Evolutionary conservation across 2,329 filamentous ascomycete genomes (phyloP).

Genomic region (Dothideomycetes sp.): DNA sequence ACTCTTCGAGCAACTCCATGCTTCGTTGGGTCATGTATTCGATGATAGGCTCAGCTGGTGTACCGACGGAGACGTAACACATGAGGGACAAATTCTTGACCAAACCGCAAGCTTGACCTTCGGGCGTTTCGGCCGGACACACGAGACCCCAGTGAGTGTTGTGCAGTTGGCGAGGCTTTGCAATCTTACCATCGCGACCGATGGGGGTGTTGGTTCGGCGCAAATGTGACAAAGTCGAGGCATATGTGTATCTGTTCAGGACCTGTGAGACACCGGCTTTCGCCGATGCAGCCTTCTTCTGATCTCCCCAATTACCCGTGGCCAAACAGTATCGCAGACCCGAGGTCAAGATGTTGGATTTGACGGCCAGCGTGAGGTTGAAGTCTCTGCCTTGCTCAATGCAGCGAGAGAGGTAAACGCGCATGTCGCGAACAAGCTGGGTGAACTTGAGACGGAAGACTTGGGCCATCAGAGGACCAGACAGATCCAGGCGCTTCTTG

Average conservation of each 20-base stretch:
- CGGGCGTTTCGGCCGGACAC: constrained; percentile 92
- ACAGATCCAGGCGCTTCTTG: constrained; percentile 94
- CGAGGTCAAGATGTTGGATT: constrained; percentile 82
- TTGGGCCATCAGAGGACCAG: constrained; percentile 89
- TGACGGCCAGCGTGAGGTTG: constrained; percentile 82
- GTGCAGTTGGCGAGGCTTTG: constrained; percentile 93
- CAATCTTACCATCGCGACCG: constrained; percentile 93
- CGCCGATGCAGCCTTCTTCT: constrained; percentile 93
- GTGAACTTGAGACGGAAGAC: constrained; percentile 88
- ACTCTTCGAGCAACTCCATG: constrained; percentile 96
- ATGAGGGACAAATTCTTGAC: constrained; percentile 97
- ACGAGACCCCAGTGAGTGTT: constrained; percentile 98
- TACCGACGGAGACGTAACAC: constrained; percentile 96
- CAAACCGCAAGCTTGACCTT: constrained; percentile 94
- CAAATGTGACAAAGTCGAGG: constrained; percentile 92
- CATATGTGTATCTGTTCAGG: constrained; percentile 93
- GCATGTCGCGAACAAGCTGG: constrained; percentile 83
- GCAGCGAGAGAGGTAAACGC: constrained; percentile 82
- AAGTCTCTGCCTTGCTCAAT: constrained; percentile 86
- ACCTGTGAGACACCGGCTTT: constrained; percentile 98
- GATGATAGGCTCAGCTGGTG: constrained; percentile 78
- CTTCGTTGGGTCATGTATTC: constrained; percentile 93
- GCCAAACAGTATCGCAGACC: constrained; percentile 94
- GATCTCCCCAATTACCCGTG: constrained; percentile 98
- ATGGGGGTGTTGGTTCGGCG: constrained; percentile 96